Evolutionary conservation across 371 early-diverging fungal genomes (phyloP).

Genomic region (Polyrhizophydium stewartii): DNA sequence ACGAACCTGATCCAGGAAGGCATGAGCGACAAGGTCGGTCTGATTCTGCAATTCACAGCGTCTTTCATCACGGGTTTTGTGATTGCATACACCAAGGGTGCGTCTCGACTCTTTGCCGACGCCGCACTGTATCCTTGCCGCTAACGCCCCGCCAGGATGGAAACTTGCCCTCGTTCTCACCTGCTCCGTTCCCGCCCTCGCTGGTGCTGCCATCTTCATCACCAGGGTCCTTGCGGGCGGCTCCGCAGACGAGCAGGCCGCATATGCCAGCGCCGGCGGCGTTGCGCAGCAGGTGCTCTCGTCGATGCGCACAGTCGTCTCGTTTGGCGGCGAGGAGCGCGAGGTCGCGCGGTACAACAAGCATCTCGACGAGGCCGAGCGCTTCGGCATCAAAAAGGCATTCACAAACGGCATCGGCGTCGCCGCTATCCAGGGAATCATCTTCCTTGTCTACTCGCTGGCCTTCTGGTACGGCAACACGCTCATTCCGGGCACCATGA

Average conservation of each 20-base stretch:
- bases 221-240: conserved; percentile 58
- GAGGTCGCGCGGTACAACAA: conserved; percentile 58
- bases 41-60: conserved; percentile 59
- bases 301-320: conserved; percentile 80
- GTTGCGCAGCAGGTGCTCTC: conserved; percentile 84
- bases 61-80: conserved; percentile 84
- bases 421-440: conserved; percentile 18
- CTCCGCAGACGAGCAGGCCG: conserved; percentile 27
- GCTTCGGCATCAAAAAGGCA: conserved; percentile 26
- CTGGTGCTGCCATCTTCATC: conserved; percentile 50
- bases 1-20: conserved; percentile 42
- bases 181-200: conserved; percentile 56
- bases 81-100: conserved; percentile 80
- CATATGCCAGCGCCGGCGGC: conserved; percentile 75
- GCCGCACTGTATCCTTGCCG: no score
- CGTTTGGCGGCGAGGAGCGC: conserved; percentile 76
- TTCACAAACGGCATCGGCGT: conserved; percentile 34
- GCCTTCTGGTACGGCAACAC: conserved; percentile 39
- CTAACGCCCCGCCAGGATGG: no score
- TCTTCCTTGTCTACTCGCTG: conserved; percentile 33
- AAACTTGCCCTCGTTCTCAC: conserved; percentile 78
- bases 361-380: conserved; percentile 29
- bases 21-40: conserved; percentile 82
- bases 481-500: conserved; percentile 60
- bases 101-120: no score